Base-by-base conservation (phyloP, 2,329 filamentous ascomycete species). In the Westerdykella sp. region DNA sequence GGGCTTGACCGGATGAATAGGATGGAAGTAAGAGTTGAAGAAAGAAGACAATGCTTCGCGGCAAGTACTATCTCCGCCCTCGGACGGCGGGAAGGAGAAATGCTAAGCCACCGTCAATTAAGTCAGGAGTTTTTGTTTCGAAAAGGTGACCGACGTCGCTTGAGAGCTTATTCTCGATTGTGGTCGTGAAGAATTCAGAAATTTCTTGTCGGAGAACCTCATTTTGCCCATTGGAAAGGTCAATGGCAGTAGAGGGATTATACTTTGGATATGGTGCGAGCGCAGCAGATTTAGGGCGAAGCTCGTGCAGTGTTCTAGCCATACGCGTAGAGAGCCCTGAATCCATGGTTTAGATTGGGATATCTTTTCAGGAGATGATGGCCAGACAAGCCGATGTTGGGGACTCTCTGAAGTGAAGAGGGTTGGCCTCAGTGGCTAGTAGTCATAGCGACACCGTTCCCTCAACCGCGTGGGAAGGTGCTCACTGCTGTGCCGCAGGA, bases 181-280 rank as follows among this genome's bases (percentile, higher is more conserved):
- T 53, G n/a, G 56, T 57, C 37, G 56, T 56, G 48, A 61, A 56
- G 42, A 62, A 58, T 39, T 60, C 51, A 13, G 54, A 37, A 2
- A 63, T 46, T 38, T 63, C 60, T 2, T 45, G 42, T 9, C 55
- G 56, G 21, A 61, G 46, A 10, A 57, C 52, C 37, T 60, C 55
- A 42, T 60, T 63, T 18, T 60, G 53, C 4, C 51, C 58, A 28
- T 39, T 49, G 9, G 59, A 60, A 1, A 63, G 48, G 45, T 63
- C 57, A 34, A 59, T 51, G 1, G 43, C 42, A 4, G 44, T 45
- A 5, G 43, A 41, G 21, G 48, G 40, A 34, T 56, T 41, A 41
- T 46, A 46, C 9, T 43, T 43, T 16, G 42, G 43, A 25, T 47
- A 43, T 35, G 51, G 45, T 25, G 47, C 42, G 34, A 36, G 34